phyloP scores from a whole-genome alignment of 805 yeast genomes.

The Yamadazyma ubonensis region DNA sequence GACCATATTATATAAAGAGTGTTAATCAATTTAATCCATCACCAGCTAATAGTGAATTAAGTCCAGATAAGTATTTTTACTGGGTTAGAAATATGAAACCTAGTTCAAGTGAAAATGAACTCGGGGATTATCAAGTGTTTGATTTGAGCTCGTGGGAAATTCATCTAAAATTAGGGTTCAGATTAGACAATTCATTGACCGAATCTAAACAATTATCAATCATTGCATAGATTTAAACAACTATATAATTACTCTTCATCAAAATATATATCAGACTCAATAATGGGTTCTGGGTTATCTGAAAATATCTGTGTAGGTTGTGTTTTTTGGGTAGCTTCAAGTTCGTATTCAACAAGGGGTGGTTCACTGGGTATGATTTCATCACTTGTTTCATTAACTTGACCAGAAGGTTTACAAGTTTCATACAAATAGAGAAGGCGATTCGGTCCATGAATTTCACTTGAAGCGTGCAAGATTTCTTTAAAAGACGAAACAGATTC shows the following conservation, averaged over 20 bases:
- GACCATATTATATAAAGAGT: constrained; percentile 28
- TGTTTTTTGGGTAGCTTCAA: constrained; percentile 3
- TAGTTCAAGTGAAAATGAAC: constrained; percentile 6
- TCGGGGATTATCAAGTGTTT: constrained; percentile 43
- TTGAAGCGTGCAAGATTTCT: not conserved
- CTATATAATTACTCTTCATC: not conserved
- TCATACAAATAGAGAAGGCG: constrained; percentile 1
- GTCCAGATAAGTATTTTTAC: constrained; percentile 15
- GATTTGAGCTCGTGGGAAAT: constrained; percentile 44
- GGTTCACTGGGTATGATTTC: constrained; percentile 7
- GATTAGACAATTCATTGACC: constrained; percentile 27
- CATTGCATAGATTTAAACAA: constrained; percentile 7
- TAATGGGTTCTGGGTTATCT: not conserved
- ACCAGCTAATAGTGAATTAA: constrained; percentile 7
- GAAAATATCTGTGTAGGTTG: constrained; percentile 6
- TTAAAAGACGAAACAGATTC: not conserved
- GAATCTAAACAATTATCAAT: constrained; percentile 6
- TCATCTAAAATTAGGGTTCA: constrained; percentile 35
- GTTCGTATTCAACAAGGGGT: constrained; percentile 1
- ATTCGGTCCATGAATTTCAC: not conserved
- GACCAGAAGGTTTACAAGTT: constrained; percentile 1
- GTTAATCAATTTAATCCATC: constrained; percentile 2
- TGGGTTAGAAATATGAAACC: constrained; percentile 21
- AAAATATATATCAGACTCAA: not conserved
- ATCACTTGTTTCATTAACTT: constrained; percentile 3